Conservation (phyloP, 768 basidiomycete genomes). For the Kwoniella heveanensis region DNA sequence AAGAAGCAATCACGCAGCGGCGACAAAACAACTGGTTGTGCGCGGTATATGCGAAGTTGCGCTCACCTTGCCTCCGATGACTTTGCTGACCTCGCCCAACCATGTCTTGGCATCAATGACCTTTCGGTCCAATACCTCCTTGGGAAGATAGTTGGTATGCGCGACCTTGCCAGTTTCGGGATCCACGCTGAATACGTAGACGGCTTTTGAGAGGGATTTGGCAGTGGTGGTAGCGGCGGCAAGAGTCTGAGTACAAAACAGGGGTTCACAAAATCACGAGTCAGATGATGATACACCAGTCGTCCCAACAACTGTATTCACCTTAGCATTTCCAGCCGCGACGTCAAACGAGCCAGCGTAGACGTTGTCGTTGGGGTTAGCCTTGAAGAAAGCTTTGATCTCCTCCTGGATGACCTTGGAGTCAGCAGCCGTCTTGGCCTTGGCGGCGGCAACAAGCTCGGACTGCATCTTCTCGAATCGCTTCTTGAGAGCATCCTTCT, state of each 20-base stretch:
- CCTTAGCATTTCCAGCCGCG: slow-evolving; percentile 87
- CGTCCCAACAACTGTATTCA: slow-evolving; percentile 44
- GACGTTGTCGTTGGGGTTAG: slow-evolving; percentile 68
- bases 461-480: slow-evolving; percentile 72
- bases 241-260: no score
- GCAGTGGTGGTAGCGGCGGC: slow-evolving; percentile 63
- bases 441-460: slow-evolving; percentile 78
- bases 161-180: slow-evolving; percentile 70
- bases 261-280: no score
- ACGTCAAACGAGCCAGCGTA: slow-evolving; percentile 70
- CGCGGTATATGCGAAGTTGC: no score
- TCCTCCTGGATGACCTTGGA: slow-evolving; percentile 76
- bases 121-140: slow-evolving; percentile 60
- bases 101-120: slow-evolving; percentile 84
- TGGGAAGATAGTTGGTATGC: slow-evolving; percentile 82
- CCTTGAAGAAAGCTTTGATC: slow-evolving; percentile 72
- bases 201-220: slow-evolving; percentile 77
- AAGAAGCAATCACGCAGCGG: not conserved
- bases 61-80: slow-evolving; percentile 86
- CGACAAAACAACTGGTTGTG: not conserved
- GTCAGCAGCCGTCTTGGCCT: slow-evolving; percentile 73
- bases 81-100: slow-evolving; percentile 74
- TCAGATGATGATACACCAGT: slow-evolving; percentile 11
- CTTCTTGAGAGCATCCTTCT: slow-evolving; percentile 78
- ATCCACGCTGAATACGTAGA: slow-evolving; percentile 86